Evolutionary conservation across 2,329 filamentous ascomycete genomes (phyloP).

Genomic region (Fusarium sp.): DNA sequence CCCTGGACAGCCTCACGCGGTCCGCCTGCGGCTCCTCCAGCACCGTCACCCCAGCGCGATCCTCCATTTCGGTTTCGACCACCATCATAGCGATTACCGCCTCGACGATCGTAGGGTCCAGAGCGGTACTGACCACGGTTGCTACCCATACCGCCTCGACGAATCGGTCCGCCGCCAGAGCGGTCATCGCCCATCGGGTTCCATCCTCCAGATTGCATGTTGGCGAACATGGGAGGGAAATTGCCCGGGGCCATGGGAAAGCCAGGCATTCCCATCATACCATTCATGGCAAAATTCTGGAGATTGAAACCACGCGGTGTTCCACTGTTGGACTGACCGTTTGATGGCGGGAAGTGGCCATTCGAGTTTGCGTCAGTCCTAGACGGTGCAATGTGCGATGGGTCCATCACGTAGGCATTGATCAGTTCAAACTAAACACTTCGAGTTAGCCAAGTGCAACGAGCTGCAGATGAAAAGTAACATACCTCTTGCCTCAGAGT

Average conservation of each 20-base stretch:
- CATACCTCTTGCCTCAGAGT: slow-evolving; percentile 84
- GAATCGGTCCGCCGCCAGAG: slow-evolving; percentile 75
- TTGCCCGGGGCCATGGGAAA: slow-evolving; percentile 64
- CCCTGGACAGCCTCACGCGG: slow-evolving; percentile 93
- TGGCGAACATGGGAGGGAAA: slow-evolving; percentile 67
- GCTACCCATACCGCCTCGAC: slow-evolving; percentile 70
- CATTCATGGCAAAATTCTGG: slow-evolving; percentile 73
- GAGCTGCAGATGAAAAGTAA: slow-evolving; percentile 26
- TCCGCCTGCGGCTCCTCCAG: slow-evolving; percentile 80
- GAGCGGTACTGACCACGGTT: slow-evolving; percentile 67
- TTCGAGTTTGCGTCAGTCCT: slow-evolving; percentile 95
- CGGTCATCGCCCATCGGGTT: slow-evolving; percentile 65
- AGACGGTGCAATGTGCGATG: slow-evolving; percentile 92
- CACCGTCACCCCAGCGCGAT: slow-evolving; percentile 78
- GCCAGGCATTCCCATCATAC: slow-evolving; percentile 68
- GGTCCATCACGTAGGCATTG: slow-evolving; percentile 94
- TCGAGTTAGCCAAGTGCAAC: slow-evolving; percentile 26
- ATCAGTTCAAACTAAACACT: slow-evolving; percentile 79
- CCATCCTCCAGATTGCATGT: slow-evolving; percentile 62
- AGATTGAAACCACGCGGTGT: slow-evolving; percentile 94
- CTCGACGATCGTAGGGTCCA: slow-evolving; percentile 80
- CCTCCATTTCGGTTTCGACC: slow-evolving; percentile 60
- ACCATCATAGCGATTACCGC: slow-evolving; percentile 64
- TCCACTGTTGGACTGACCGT: slow-evolving; percentile 79
- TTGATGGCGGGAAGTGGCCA: slow-evolving; percentile 88